Evolutionary conservation across 1,139 yeast species (phyloP), one percentile per base, ranked within the genome.

Genomic region (Nakaseomyces bracarensis): DNA sequence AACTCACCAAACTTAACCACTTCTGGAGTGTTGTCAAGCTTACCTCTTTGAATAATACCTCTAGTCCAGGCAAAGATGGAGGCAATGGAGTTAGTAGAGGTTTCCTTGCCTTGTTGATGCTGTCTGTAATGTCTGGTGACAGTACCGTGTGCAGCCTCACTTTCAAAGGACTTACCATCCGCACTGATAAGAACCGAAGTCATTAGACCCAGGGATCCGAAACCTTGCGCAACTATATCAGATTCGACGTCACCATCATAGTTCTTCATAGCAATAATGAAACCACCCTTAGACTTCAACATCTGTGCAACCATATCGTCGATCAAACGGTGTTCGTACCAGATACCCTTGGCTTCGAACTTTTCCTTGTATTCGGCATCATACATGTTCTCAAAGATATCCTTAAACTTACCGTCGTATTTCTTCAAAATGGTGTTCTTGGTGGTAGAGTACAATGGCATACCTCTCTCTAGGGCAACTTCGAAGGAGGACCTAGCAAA

Each of bases 241-340:
- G 95, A 82, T 68, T 86, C 94, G 46, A 87, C 96, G 61, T 87
- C 96, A 64, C 96, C 96, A 62, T 87, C 96, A 68, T 87, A 87
- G 71, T 89, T 89, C 73, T 89, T 87, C 77, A 89, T 75, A 44
- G 96, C 96, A 69, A 89, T 79, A 53, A 87, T 82, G 66, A 75
- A 89, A 15, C 96, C 96, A 55, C 96, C 96, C 63, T 77, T 77
- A 42, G 95, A 84, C 70, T 87, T 89, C 66, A 87, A 70, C 96
- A 87, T 87, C 70, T 89, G 96, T 16, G 96, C 96, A 48, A 89
- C 96, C 96, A 87, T 87, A 64, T 87, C 96, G 67, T 87, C 96
- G 54, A 89, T 87, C 61, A 87, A 73, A 59, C 96, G 79, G 72
- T 87, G 96, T 69, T 89, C 96, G 66, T 84, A 87, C 85, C 91